Percentiles rank a stretch among this genome's conserved stretches.
phyloP scores from a whole-genome alignment of 2,329 filamentous ascomycete genomes.

The Colletotrichum spinosum region DNA sequence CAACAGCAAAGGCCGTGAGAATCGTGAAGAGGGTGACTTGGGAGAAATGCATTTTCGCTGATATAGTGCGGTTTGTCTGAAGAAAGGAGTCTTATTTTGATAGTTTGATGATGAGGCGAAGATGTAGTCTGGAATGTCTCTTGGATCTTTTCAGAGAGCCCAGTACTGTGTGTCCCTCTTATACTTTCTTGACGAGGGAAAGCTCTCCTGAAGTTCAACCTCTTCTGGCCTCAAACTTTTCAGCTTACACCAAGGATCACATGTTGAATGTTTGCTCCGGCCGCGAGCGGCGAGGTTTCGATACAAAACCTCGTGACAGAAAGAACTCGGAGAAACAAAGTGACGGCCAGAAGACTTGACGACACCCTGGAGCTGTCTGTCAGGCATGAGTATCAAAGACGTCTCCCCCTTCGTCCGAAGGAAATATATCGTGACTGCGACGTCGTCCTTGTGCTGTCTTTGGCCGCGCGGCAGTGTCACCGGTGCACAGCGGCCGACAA shows the following conservation, averaged over 20 bases:
- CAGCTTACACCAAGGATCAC: conserved; percentile 6
- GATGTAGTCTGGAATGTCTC: not conserved
- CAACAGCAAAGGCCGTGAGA: conserved; percentile 3
- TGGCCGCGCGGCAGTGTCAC: conserved; percentile 26
- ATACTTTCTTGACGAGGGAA: too few relatives aligned
- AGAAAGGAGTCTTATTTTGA: too few relatives aligned
- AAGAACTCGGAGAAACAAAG: not conserved
- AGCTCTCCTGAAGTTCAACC: not conserved
- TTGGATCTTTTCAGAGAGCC: too few relatives aligned
- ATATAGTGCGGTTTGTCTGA: too few relatives aligned
- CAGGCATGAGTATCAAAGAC: not conserved
- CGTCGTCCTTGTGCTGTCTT: conserved; percentile 2
- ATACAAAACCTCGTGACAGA: conserved; percentile 10
- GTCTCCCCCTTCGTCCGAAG: not conserved
- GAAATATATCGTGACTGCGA: not conserved
- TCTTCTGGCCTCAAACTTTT: not conserved
- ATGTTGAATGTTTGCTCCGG: conserved; percentile 17
- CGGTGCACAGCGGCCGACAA: conserved; percentile 2
- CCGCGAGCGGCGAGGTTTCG: not conserved
- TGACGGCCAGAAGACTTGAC: not conserved
- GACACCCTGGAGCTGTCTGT: not conserved
- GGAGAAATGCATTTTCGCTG: conserved; percentile 13
- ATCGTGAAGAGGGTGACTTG: conserved; percentile 28
- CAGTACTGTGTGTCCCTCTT: too few relatives aligned
- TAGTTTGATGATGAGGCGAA: not conserved